Evolutionary conservation across 352 stramenopile species (phyloP).

Genomic region (Globisporangium barbulae): DNA sequence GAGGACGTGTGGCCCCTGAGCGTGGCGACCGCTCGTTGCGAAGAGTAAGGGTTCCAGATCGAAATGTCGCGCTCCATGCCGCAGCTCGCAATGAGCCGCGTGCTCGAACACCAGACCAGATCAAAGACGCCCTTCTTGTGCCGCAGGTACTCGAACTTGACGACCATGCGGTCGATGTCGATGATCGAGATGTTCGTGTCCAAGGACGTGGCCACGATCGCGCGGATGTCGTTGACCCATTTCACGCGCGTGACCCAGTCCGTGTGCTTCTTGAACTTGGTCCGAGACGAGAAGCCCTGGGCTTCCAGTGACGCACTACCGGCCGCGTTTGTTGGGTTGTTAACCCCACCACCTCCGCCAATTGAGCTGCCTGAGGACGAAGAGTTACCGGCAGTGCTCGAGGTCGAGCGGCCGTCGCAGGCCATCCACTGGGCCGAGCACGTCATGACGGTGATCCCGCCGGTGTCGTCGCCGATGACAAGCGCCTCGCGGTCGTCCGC

Average conservation of each 20-base stretch:
- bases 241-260: constrained; percentile 85
- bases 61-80: constrained; percentile 85
- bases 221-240: constrained; percentile 79
- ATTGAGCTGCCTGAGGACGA: constrained; percentile 6
- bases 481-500: constrained; percentile 69
- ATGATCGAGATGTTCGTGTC: constrained; percentile 82
- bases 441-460: constrained; percentile 66
- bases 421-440: constrained; percentile 68
- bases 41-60: constrained; percentile 90
- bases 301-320: constrained; percentile 54
- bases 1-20: constrained; percentile 72
- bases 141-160: constrained; percentile 82
- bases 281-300: constrained; percentile 59
- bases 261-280: constrained; percentile 79
- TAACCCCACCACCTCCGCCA: background rate
- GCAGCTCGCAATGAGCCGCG: constrained; percentile 75
- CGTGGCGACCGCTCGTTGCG: constrained; percentile 66
- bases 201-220: constrained; percentile 72
- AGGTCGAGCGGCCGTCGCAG: constrained; percentile 57
- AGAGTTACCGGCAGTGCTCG: constrained; percentile 16
- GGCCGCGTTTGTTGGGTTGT: constrained; percentile 28
- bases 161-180: constrained; percentile 70
- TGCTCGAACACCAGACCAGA: constrained; percentile 70
- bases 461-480: constrained; percentile 74
- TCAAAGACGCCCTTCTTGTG: constrained; percentile 86